Percentiles rank a stretch among this genome's conserved stretches.
These are phyloP conservation scores for Pythium monospermum DNA, from an alignment of 352 stramenopile genomes.

Conservation along the genomic window DNA sequence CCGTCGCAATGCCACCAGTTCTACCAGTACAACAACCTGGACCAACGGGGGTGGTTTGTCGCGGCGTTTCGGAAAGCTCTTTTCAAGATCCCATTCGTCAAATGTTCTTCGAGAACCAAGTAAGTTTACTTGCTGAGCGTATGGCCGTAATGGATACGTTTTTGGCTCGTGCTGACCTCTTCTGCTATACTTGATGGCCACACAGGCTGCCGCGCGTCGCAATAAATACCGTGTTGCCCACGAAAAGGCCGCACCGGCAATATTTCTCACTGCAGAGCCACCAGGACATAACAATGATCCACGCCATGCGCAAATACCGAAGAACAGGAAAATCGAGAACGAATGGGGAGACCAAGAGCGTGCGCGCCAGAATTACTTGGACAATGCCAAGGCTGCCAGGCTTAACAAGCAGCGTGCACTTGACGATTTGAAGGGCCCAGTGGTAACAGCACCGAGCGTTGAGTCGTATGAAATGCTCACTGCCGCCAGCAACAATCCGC, in stretches of 20 bases:
- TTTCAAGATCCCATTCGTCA: conserved; percentile 21
- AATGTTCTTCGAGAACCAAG: conserved; percentile 69
- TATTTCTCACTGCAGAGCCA: conserved; percentile 17
- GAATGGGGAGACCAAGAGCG: too few species aligned
- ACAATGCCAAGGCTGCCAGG: conserved; percentile 24
- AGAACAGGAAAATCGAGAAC: too few species aligned
- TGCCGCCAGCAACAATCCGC: neutral
- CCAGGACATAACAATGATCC: too few species aligned
- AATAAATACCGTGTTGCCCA: conserved; percentile 54
- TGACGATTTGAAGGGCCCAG: conserved; percentile 9
- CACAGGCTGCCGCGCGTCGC: conserved; percentile 38
- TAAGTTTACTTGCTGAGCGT: conserved; percentile 6
- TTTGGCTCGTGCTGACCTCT: too few species aligned
- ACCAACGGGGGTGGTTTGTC: too few species aligned
- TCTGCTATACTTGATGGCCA: too few species aligned
- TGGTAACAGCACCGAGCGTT: neutral
- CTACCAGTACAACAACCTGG: too few species aligned
- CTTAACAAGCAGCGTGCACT: conserved; percentile 25
- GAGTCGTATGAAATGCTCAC: neutral
- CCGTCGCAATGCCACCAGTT: too few species aligned
- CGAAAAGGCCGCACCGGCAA: conserved; percentile 25
- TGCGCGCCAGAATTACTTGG: conserved; percentile 8
- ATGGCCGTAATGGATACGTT: neutral
- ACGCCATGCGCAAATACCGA: too few species aligned
- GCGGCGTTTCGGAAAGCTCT: too few species aligned